Evolutionary conservation across 83 land plant species (phyloP), one percentile per base, ranked within the genome.

Genomic region (Isoetes engelmannii): DNA sequence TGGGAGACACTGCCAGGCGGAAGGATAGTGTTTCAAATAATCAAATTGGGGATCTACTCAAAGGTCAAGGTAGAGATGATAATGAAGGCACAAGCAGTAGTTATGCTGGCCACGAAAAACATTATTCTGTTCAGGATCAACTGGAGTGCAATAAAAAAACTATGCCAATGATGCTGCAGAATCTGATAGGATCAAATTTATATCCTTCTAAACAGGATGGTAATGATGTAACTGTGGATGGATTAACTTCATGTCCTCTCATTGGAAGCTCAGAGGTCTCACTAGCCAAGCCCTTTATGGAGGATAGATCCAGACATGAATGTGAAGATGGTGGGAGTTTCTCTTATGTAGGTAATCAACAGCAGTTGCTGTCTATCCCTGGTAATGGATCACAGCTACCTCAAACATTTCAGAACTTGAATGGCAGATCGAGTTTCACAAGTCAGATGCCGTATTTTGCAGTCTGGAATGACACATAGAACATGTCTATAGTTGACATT

Each of bases 1-100:
- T 78, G 0, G 83, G 88, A 0, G 91, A 87, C 4, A 76, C 53
- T 6, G 91, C 91, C 0, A 76, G 72, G 82, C 59, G 86, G 47
- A 68, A 61, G 37, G 37, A 28, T 28, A 28, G 37, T 28, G 37
- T 15, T 12, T 12, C 55, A 12, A 12, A 18, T 18, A 18, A 9
- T 37, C 18, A 59, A 59, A 19, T 1, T 37, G 18, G 62, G 28
- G 62, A 18, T 18, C 18, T 20, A 59, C 62, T 4, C 2, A 28
- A 28, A 28, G 62, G 62, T 15, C 13, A 17, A 18, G 28, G 62
- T 37, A 19, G 62, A 12, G 18, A 9, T 59, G 4, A 0, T 18
- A 59, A 8, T 7, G 18, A 12, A 7, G 18, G 62, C 18, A 19
- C 8, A 1, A 12, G 18, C 62, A 59, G 20, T 20, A 59, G 62